Evolutionary conservation across 2,329 filamentous ascomycete genomes (phyloP).

Genomic region (Hymenoscyphus repandus): DNA sequence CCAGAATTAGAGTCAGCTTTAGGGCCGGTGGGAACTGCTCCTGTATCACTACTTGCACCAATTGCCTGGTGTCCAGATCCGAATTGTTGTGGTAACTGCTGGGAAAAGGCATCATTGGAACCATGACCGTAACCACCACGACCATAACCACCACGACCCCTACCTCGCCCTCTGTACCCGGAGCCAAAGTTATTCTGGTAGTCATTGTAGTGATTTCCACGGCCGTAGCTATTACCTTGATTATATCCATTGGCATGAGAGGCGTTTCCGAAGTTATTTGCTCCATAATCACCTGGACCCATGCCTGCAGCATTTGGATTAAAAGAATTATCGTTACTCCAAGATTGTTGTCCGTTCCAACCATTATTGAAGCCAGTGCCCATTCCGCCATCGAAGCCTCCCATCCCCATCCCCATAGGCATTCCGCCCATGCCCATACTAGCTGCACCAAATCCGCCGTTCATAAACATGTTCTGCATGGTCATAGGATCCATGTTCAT

Average conservation of each 20-base stretch:
- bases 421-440: conserved; percentile 82
- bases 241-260: conserved; percentile 62
- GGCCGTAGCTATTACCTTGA: conserved; percentile 74
- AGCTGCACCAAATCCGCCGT: conserved; percentile 65
- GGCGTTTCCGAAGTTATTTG: conserved; percentile 67
- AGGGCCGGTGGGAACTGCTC: conserved; percentile 26
- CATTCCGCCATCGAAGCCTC: conserved; percentile 62
- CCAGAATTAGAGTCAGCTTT: conserved; percentile 23
- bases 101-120: conserved; percentile 27
- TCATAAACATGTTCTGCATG: conserved; percentile 76
- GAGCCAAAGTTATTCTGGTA: conserved; percentile 53
- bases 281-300: conserved; percentile 74
- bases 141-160: conserved; percentile 33
- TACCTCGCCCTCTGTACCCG: conserved; percentile 38
- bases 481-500: conserved; percentile 81
- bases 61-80: conserved; percentile 22
- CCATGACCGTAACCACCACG: conserved; percentile 28
- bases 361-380: conserved; percentile 64
- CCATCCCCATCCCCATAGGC: conserved; percentile 45
- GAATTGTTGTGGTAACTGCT: conserved; percentile 28
- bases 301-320: conserved; percentile 75
- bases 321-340: conserved; percentile 87
- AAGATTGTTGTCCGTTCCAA: conserved; percentile 77
- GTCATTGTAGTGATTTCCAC: conserved; percentile 66
- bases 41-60: conserved; percentile 27